These are phyloP conservation scores for Sutorius australiensis DNA, from an alignment of 768 basidiomycete genomes.

Conservation along the genomic window DNA sequence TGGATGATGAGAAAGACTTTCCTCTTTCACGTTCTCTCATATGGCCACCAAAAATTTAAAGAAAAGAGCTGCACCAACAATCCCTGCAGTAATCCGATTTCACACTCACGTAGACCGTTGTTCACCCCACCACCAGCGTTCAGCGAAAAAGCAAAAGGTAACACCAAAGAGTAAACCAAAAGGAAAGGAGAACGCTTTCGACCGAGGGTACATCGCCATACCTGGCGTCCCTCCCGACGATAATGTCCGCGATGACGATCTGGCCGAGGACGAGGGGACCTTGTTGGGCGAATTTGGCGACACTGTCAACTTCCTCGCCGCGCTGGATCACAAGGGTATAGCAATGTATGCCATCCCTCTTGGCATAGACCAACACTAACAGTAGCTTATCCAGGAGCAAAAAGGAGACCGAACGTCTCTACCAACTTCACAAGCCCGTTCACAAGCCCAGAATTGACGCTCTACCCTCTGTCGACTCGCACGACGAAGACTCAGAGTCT, in stretches of 20 bases:
- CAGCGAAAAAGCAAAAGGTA: conserved; percentile 63
- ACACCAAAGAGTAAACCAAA: conserved; percentile 39
- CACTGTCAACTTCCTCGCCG: conserved; percentile 61
- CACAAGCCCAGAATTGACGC: conserved; percentile 46
- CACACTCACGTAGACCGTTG: neutral
- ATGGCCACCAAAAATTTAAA: conserved; percentile 29
- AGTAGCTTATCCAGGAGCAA: conserved; percentile 59
- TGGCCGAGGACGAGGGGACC: conserved; percentile 71
- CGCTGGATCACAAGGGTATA: conserved; percentile 76
- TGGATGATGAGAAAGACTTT: conserved; percentile 17
- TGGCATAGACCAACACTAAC: neutral
- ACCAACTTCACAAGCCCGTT: conserved; percentile 59
- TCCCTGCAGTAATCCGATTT: conserved; percentile 24
- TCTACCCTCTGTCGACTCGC: conserved; percentile 67
- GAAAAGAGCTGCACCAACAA: conserved; percentile 34
- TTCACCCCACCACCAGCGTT: conserved; percentile 26
- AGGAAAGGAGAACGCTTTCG: conserved; percentile 56
- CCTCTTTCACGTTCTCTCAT: conserved; percentile 10
- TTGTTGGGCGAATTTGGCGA: conserved; percentile 61
- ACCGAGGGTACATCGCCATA: conserved; percentile 60
- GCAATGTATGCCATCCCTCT: conserved; percentile 51
- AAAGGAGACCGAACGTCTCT: conserved; percentile 72
- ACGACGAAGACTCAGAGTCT: conserved; percentile 53
- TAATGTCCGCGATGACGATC: conserved; percentile 33
- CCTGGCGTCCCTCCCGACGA: conserved; percentile 33